Percentiles rank a stretch among this genome's conserved stretches.
These are phyloP conservation scores for Ustilago cynodontis DNA, from an alignment of 1,284 basidiomycete genomes.

Conservation along the genomic window DNA sequence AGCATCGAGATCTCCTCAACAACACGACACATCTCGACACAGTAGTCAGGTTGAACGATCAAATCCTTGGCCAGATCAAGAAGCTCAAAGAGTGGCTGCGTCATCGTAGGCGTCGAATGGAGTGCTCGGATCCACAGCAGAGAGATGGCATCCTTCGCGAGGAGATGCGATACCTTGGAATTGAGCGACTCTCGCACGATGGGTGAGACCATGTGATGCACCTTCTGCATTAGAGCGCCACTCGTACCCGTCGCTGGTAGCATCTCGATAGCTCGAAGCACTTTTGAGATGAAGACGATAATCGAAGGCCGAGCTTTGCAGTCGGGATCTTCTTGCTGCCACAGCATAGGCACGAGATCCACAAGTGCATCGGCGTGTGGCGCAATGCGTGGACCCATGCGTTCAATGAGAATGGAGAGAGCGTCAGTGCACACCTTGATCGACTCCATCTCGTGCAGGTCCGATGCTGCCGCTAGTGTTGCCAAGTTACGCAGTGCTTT, in stretches of 20 bases:
- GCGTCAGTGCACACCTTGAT: slow-evolving; percentile 65
- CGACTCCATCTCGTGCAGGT: slow-evolving; percentile 63
- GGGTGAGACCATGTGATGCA: slow-evolving; percentile 62
- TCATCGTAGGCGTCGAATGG: slow-evolving; percentile 60
- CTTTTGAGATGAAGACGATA: slow-evolving; percentile 64
- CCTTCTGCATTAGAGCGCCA: slow-evolving; percentile 43
- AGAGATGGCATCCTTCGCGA: slow-evolving; percentile 65
- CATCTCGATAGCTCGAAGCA: slow-evolving; percentile 61
- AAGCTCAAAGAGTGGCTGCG: slow-evolving; percentile 59
- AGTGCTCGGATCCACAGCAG: slow-evolving; percentile 64
- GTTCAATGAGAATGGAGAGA: slow-evolving; percentile 65
- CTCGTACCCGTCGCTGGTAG: slow-evolving; percentile 37
- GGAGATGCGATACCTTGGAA: slow-evolving; percentile 49
- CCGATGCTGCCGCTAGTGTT: slow-evolving; percentile 52
- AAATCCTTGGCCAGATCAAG: slow-evolving; percentile 52
- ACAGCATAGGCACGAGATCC: slow-evolving; percentile 62
- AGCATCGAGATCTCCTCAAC: slow-evolving; percentile 62
- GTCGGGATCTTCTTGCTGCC: slow-evolving; percentile 63
- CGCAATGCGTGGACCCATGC: slow-evolving; percentile 61
- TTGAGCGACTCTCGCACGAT: slow-evolving; percentile 60
- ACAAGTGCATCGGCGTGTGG: slow-evolving; percentile 59
- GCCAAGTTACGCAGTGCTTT: slow-evolving; percentile 58
- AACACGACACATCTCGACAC: slow-evolving; percentile 62
- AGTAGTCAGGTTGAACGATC: slow-evolving; percentile 62
- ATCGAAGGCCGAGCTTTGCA: slow-evolving; percentile 63